Evolutionary conservation across 345 rosid species (phyloP), one percentile per base, ranked within the genome.

Genomic region (Nephelium lappaceum): DNA sequence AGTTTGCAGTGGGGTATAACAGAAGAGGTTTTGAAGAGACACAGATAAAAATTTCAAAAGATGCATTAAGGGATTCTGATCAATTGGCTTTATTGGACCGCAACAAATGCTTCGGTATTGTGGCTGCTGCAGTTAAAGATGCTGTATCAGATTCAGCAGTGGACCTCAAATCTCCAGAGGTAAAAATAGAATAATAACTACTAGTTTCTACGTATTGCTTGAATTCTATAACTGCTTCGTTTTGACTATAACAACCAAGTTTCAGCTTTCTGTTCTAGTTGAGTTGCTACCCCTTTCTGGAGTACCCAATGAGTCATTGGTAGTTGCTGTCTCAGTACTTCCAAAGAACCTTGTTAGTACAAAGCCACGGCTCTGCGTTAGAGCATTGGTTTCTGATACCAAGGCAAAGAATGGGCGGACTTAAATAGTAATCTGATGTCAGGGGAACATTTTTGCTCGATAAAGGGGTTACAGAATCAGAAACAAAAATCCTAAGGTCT

Each of bases 1-100:
- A 93, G 99, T 95, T 91, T 92, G 99, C 98, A 78, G 96, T 93
- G 85, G 98, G 88, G 23, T 95, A 89, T 81, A 90, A 87, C 76
- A 89, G 96, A 82, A 91, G 99, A 87, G 99, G 99, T 62, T 83
- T 85, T 73, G 93, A 92, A 80, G 93, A 92, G 83, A 84, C 81
- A 0, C 84, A 86, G 70, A 65, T 73, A 76, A 93, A 89, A 82
- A 71, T 47, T 57, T 51, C 82, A 19, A 87, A 88, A 73, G 86
- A 83, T 68, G 75, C 73, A 9, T 79, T 82, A 21, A 84, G 81
- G 68, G 85, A 81, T 82, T 77, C 85, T 14, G 84, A 85, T 63
- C 75, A 68, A 47, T 81, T 80, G 72, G 81, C 95, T 36, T 65
- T 93, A 80, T 78, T 95, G 87, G 91, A 93, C 81, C 93, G 96